These are phyloP conservation scores for Tetrapisispora phaffii DNA, from an alignment of 805 yeast species.

Conservation along the genomic window DNA sequence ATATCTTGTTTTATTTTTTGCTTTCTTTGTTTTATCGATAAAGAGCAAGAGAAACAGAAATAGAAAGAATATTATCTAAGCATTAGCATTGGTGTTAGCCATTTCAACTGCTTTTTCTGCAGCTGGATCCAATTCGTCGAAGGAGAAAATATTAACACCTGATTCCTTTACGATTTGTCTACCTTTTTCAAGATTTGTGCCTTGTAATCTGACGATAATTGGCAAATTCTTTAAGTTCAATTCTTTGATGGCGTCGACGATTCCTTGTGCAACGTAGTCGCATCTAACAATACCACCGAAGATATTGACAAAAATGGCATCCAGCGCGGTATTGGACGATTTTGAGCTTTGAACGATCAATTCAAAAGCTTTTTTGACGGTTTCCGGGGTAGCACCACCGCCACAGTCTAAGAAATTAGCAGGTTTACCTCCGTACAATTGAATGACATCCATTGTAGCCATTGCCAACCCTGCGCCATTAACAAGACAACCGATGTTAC, in stretches of 20 bases:
- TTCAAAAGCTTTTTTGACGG: slow-evolving; percentile 93
- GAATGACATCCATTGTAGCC: slow-evolving; percentile 99
- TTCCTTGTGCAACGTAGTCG: slow-evolving; percentile 96
- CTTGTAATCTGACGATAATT: slow-evolving; percentile 96
- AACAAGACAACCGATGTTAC: slow-evolving; percentile 97
- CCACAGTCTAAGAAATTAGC: slow-evolving; percentile 99
- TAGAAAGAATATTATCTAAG: slow-evolving; percentile 5
- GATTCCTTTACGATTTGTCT: slow-evolving; percentile 76
- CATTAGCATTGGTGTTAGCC: slow-evolving; percentile 25
- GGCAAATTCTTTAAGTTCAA: slow-evolving; percentile 77
- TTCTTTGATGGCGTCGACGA: slow-evolving; percentile 88
- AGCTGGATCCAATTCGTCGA: slow-evolving; percentile 91
- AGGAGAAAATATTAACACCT: slow-evolving; percentile 74
- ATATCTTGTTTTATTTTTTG: neutral
- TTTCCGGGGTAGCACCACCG: slow-evolving; percentile 99
- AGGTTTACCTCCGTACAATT: slow-evolving; percentile 96
- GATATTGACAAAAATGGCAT: slow-evolving; percentile 94
- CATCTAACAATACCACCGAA: slow-evolving; percentile 99
- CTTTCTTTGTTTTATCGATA: neutral
- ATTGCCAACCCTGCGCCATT: slow-evolving; percentile 99
- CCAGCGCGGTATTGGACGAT: slow-evolving; percentile 13
- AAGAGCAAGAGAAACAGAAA: neutral
- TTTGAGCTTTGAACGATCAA: slow-evolving; percentile 67
- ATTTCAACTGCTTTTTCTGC: slow-evolving; percentile 89
- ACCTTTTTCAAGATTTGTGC: slow-evolving; percentile 89